Base-by-base conservation (phyloP, 768 basidiomycete genomes). In the Tephrocybe sp. region DNA sequence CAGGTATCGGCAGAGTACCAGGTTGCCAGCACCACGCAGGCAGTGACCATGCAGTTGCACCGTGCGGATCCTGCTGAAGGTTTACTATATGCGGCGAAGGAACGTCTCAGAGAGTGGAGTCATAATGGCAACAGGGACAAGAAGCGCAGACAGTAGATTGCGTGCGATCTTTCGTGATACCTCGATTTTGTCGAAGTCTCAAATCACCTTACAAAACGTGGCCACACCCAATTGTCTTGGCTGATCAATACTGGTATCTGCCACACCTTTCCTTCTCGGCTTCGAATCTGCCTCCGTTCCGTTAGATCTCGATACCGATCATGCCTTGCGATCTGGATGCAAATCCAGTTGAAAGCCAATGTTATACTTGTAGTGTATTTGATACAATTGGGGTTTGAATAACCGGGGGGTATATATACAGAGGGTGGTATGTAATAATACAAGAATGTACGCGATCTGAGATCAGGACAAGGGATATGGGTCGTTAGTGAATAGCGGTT, bases 11-110 rank as follows among this genome's bases (percentile, higher is more conserved):
- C 51, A 36, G 24, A 30, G 28, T 30, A 30, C 28, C 5, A n/a
- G n/a, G n/a, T 23, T 17, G 14, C 36, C 23, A n/a, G 24, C 51
- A 20, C 20, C 18, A 24, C 45, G n/a, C 12, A 20, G 28, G 14
- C 45, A 15, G 48, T 47, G 24, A 50, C 54, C 15, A 50, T 53
- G 55, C 37, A 41, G n/a, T 28, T 45, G 36, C 42, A 49, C 21
- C 54, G 57, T 61, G 62, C 62, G 54, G 63, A 65, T 61, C 61
- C 58, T 12, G 26, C 23, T 51, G 61, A 60, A 53, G 65, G 63
- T n/a, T 55, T 62, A 24, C 51, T 56, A 18, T 58, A 61, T 55
- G 44, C 50, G 34, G 28, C 24, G 10, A 53, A 46, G 45, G 20
- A 41, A 34, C 38, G 17, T 23, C 24, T 24, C 37, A 21, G 38